Evolutionary conservation across 1,284 basidiomycete species (phyloP).

Genomic region (Takashimella tepidaria): DNA sequence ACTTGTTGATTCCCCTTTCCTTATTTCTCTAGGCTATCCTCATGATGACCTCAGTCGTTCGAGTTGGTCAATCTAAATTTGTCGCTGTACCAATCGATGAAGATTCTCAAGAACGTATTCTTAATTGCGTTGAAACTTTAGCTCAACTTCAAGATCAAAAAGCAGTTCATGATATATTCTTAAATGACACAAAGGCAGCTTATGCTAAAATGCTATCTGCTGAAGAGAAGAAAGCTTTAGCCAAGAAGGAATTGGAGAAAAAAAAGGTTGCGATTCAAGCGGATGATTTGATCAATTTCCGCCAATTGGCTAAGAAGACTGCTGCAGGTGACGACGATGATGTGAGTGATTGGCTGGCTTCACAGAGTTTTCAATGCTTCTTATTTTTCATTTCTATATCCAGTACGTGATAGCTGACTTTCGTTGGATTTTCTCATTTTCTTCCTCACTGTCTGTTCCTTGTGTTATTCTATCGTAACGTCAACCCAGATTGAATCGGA

Average conservation of each 20-base stretch:
- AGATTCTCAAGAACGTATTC: slow-evolving; percentile 93
- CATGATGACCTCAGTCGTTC: slow-evolving; percentile 95
- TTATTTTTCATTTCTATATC: no score
- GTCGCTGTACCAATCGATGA: slow-evolving; percentile 92
- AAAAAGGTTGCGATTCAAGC: slow-evolving; percentile 77
- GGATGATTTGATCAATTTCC: slow-evolving; percentile 87
- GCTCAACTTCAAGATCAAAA: slow-evolving; percentile 61
- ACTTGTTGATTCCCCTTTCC: no score
- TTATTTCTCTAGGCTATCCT: slow-evolving; percentile 81
- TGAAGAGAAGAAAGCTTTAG: slow-evolving; percentile 84
- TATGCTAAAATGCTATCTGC: slow-evolving; percentile 91
- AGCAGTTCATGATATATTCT: slow-evolving; percentile 76
- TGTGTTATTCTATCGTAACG: no score
- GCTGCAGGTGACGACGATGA: slow-evolving; percentile 71
- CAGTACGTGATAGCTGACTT: no score
- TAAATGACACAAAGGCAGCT: slow-evolving; percentile 86
- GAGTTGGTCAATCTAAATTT: slow-evolving; percentile 95
- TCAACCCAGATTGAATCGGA: slow-evolving; percentile 72
- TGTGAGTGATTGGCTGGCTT: no score
- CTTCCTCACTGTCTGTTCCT: no score
- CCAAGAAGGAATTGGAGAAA: slow-evolving; percentile 76
- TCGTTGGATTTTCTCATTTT: no score
- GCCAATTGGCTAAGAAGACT: slow-evolving; percentile 90
- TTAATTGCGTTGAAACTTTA: slow-evolving; percentile 92
- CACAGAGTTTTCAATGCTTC: no score